A percentile compares a stretch with the other conserved stretches of the same genome.
Conservation (phyloP, 1,139 yeast species). For the Pichia cactophila region DNA sequence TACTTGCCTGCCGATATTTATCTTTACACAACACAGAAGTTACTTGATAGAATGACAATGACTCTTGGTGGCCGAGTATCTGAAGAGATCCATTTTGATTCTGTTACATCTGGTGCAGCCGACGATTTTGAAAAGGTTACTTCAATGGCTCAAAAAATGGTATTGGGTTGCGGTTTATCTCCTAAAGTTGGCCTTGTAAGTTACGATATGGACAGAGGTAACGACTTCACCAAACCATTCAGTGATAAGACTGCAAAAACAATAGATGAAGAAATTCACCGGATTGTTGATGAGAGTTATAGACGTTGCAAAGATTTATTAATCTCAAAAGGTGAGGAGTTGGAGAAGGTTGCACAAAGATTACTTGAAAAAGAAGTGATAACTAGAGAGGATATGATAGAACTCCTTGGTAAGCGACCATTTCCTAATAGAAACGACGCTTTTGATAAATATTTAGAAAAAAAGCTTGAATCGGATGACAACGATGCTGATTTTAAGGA, state of each 20-base stretch:
- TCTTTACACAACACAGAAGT: conserved; percentile 68
- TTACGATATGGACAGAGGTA: conserved; percentile 33
- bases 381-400: conserved; percentile 76
- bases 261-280: conserved; percentile 78
- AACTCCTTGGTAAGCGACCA: conserved; percentile 66
- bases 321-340: conserved; percentile 62
- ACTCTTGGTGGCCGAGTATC: conserved; percentile 95
- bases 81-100: conserved; percentile 82
- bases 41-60: conserved; percentile 89
- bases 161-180: conserved; percentile 87
- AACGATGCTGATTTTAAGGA: background rate
- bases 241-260: conserved; percentile 76
- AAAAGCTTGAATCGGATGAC: conserved; percentile 8
- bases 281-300: conserved; percentile 76
- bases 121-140: conserved; percentile 98
- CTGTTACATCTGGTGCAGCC: conserved; percentile 92
- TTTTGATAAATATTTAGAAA: conserved; percentile 65
- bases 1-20: conserved; percentile 93
- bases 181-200: conserved; percentile 74
- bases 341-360: conserved; percentile 81
- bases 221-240: conserved; percentile 72
- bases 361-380: conserved; percentile 65
- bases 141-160: conserved; percentile 89
- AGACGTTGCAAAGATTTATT: conserved; percentile 59
- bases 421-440: conserved; percentile 82